Evolutionary conservation across 1,284 basidiomycete species (phyloP), one percentile per base, ranked within the genome.

Genomic region (Golubevia pallescens): DNA sequence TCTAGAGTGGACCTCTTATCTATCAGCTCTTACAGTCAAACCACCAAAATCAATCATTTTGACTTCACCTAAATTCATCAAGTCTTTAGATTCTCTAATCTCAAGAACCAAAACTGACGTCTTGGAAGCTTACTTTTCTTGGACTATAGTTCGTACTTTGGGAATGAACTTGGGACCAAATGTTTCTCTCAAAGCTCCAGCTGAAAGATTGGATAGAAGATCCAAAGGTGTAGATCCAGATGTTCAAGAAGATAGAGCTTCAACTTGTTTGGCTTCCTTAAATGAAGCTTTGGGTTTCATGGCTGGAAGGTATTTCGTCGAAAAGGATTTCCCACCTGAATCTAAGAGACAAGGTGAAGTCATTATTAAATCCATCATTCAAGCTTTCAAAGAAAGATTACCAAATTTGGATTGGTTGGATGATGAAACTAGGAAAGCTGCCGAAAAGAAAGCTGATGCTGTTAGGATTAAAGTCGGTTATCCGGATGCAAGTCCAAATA

Each of bases 351-450:
- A 92, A 77, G 93, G 91, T 14, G 93, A 93, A 62, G 90, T 90
- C 70, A 90, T 98, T 69, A 97, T 99, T 81, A 90, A 89, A 91
- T 92, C 92, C 63, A 93, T 97, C 74, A 90, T 98, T 65, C 86
- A 89, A 19, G 89, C 94, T 0, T 99, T 98, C 89, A 91, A 94
- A 85, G 87, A 87, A 23, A 93, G 93, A 14, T 87, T 98, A 10
- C 87, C 89, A 13, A 86, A 90, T 63, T 89, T 98, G 61, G 89
- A 91, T 57, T 99, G 96, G 96, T 94, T 99, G 91, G 96, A 99
- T 85, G 86, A 91, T 57, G 87, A 91, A 78, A 95, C 94, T 6
- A 91, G 93, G 19, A 87, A 88, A 51, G 92, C 91, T 62, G 96
- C 96, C 1, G 90, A 91, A 53, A 90, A 92, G 83, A 99, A 99